Percentiles rank a stretch among this genome's conserved stretches.
Evolutionary conservation across 331 rosid genomes (phyloP).

Genomic region (Phaseolus coccineus): DNA sequence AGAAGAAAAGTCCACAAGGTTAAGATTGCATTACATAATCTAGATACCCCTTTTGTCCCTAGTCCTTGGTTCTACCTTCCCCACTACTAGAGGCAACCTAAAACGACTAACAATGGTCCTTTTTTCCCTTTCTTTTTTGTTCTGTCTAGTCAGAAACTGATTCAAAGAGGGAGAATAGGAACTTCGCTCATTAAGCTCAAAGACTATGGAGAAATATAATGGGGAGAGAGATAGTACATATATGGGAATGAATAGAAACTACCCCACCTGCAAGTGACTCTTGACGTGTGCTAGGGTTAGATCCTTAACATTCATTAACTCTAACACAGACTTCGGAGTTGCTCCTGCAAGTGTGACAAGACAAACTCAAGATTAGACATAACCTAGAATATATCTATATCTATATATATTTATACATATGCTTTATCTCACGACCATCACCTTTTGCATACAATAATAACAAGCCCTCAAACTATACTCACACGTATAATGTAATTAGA

Average conservation of each 20-base stretch:
- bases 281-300: conserved; percentile 97
- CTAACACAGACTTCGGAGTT: conserved; percentile 91
- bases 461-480: not conserved
- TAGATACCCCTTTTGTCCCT: conserved; percentile 75
- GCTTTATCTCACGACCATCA: not conserved
- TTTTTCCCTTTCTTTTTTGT: not conserved
- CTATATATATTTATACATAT: not conserved
- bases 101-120: conserved; percentile 15
- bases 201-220: conserved; percentile 41
- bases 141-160: conserved; percentile 35
- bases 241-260: conserved; percentile 44
- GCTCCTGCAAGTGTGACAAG: conserved; percentile 66
- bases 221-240: not conserved
- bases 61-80: conserved; percentile 59
- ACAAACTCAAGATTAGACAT: conserved; percentile 35
- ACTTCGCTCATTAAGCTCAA: conserved; percentile 38
- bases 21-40: conserved; percentile 41
- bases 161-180: conserved; percentile 32
- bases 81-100: conserved; percentile 51
- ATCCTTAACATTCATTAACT: conserved; percentile 96
- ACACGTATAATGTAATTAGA: not conserved
- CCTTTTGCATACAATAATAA: conserved; percentile 9
- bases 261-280: conserved; percentile 93
- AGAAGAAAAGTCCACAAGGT: conserved; percentile 52
- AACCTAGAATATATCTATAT: not conserved